A percentile compares a stretch with the other conserved stretches of the same genome.
These are phyloP conservation scores for Eurotiales sp. DNA, from an alignment of 2,329 filamentous ascomycete species.

Conservation along the genomic window DNA sequence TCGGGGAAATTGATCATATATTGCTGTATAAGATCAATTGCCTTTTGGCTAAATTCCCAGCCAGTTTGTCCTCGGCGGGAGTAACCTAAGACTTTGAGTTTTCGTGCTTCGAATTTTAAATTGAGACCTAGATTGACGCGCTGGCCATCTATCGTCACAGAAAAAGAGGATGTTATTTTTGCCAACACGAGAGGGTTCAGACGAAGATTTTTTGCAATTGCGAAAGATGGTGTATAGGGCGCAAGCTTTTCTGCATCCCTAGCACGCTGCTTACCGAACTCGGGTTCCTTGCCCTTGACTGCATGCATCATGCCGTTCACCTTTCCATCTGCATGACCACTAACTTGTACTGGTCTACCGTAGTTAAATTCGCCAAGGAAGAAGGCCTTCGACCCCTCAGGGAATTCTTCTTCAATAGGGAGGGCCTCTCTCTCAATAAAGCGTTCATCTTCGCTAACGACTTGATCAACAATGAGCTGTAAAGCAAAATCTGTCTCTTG, in stretches of 20 bases:
- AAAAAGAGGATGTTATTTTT: conserved; percentile 94
- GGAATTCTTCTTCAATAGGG: conserved; percentile 88
- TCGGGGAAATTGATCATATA: conserved; percentile 96
- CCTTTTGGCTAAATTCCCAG: conserved; percentile 92
- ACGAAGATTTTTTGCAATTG: conserved; percentile 76
- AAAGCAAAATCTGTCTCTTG: conserved; percentile 87
- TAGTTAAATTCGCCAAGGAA: conserved; percentile 93
- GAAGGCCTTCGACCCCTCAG: conserved; percentile 75
- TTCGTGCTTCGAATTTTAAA: conserved; percentile 93
- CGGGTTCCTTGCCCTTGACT: conserved; percentile 67
- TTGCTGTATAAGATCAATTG: conserved; percentile 72
- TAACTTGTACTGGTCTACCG: conserved; percentile 81
- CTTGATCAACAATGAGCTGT: conserved; percentile 84
- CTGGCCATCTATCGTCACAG: conserved; percentile 74
- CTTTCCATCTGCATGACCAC: conserved; percentile 68
- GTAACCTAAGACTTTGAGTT: conserved; percentile 93
- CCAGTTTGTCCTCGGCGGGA: conserved; percentile 80
- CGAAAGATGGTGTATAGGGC: conserved; percentile 80
- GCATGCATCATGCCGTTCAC: conserved; percentile 74
- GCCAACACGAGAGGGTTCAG: conserved; percentile 85
- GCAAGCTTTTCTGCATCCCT: conserved; percentile 64
- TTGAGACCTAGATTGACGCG: conserved; percentile 91
- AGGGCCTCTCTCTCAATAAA: conserved; percentile 89
- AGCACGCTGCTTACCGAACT: conserved; percentile 77
- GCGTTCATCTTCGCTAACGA: conserved; percentile 84